A percentile compares a stretch with the other conserved stretches of the same genome.
phyloP scores from a whole-genome alignment of 331 rosid species.

The Rosa hybrid region DNA sequence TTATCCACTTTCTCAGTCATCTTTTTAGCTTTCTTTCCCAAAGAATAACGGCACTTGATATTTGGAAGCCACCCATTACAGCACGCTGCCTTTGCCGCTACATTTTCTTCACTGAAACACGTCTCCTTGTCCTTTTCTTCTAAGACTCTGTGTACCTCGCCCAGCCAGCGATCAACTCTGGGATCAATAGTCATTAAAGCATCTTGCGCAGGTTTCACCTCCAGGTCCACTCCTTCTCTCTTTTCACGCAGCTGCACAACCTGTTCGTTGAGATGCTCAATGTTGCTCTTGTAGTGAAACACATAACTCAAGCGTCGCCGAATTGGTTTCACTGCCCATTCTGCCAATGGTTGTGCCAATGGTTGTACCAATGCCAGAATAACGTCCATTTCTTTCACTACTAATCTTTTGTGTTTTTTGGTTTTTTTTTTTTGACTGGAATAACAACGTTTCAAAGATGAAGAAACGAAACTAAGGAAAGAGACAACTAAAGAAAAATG shows the following conservation, averaged over 20 bases:
- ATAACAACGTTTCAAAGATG: background rate
- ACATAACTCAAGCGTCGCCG: background rate
- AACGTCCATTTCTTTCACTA: background rate
- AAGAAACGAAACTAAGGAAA: background rate
- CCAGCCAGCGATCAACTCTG: background rate
- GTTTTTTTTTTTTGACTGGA: background rate
- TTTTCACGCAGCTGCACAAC: background rate
- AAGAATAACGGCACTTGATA: background rate
- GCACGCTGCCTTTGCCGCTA: background rate
- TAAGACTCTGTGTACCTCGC: background rate
- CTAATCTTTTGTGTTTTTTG: no score
- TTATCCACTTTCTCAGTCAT: background rate
- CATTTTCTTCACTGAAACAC: background rate
- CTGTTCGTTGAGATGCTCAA: background rate
- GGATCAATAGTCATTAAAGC: background rate
- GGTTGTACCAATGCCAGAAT: background rate
- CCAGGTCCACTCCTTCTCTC: background rate
- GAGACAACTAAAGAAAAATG: background rate
- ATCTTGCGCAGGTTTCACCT: background rate
- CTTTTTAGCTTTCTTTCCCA: background rate
- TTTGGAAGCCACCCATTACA: background rate
- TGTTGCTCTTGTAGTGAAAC: background rate
- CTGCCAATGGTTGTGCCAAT: background rate
- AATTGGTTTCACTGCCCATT: background rate
- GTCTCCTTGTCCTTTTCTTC: background rate